Percentiles rank a stretch among this genome's conserved stretches.
Conservation (phyloP, 192 early-diverging fungal species). For the Backusella australiensis region DNA sequence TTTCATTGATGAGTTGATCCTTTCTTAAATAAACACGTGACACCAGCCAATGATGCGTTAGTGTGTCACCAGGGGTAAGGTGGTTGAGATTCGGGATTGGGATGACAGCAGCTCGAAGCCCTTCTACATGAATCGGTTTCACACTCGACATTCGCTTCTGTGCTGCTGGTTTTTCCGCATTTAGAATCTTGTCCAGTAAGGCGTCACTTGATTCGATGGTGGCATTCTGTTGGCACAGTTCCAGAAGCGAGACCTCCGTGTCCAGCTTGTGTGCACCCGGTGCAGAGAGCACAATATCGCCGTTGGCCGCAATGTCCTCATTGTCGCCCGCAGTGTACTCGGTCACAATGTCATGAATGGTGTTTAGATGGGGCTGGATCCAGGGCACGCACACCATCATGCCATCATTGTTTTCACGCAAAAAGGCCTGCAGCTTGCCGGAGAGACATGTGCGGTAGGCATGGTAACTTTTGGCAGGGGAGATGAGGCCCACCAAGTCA, state of each 20-base stretch:
- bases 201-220: slow-evolving; percentile 11
- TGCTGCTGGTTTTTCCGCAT: not conserved
- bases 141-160: not conserved
- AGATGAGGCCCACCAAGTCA: slow-evolving; percentile 30
- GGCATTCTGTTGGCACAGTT: slow-evolving; percentile 36
- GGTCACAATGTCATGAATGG: slow-evolving; percentile 39
- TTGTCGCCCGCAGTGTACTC: slow-evolving; percentile 41
- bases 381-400: slow-evolving; percentile 45
- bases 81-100: slow-evolving; percentile 3
- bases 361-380: slow-evolving; percentile 45
- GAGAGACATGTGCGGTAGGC: slow-evolving; percentile 40
- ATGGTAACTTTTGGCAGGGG: slow-evolving; percentile 27
- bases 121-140: slow-evolving; percentile 8
- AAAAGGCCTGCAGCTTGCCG: not conserved
- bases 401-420: slow-evolving; percentile 11
- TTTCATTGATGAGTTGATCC: slow-evolving; percentile 53
- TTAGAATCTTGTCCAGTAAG: not conserved
- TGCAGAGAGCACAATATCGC: slow-evolving; percentile 32
- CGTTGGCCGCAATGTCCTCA: not conserved
- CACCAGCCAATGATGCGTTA: slow-evolving; percentile 52
- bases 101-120: slow-evolving; percentile 15
- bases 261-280: slow-evolving; percentile 46
- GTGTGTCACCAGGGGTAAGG: slow-evolving; percentile 38
- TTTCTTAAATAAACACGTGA: slow-evolving; percentile 57
- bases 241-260: slow-evolving; percentile 34